Conservation (phyloP, 768 basidiomycete species). For the Termitomyces sp. region DNA sequence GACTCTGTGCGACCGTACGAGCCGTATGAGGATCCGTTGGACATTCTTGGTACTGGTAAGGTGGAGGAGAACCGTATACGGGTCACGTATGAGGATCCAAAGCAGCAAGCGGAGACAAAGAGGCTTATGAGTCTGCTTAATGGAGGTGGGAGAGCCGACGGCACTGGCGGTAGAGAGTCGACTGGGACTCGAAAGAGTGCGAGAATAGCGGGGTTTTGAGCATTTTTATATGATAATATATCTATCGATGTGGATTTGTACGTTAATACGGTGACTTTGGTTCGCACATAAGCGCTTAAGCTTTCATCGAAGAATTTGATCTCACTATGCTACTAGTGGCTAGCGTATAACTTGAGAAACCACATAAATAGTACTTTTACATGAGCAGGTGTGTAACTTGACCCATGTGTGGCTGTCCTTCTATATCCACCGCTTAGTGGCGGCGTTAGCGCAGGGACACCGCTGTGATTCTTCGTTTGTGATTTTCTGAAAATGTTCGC, state of each 20-base stretch:
- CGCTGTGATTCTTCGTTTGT: no score
- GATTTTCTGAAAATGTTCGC: no score
- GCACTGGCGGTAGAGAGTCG: constrained; percentile 14
- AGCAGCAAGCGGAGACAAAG: constrained; percentile 51
- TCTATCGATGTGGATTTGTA: not conserved
- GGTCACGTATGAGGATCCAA: constrained; percentile 67
- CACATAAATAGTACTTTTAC: no score
- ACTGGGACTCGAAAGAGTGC: constrained; percentile 14
- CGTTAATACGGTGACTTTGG: not conserved
- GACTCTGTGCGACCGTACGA: constrained; percentile 21
- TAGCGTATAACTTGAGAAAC: not conserved
- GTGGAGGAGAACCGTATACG: constrained; percentile 41
- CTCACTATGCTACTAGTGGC: not conserved
- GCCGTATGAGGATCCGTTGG: constrained; percentile 22
- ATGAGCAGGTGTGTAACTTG: no score
- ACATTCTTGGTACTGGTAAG: constrained; percentile 14
- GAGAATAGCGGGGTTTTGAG: constrained; percentile 15
- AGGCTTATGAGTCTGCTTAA: constrained; percentile 52
- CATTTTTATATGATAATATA: no score
- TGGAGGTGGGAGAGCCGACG: constrained; percentile 17
- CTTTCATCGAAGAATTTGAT: not conserved
- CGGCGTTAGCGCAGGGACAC: no score
- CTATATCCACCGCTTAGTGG: no score
- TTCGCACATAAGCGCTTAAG: not conserved
- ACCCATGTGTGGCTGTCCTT: no score